Conservation (phyloP, 208 protist species). For the Trypanosoma platydactyli region DNA sequence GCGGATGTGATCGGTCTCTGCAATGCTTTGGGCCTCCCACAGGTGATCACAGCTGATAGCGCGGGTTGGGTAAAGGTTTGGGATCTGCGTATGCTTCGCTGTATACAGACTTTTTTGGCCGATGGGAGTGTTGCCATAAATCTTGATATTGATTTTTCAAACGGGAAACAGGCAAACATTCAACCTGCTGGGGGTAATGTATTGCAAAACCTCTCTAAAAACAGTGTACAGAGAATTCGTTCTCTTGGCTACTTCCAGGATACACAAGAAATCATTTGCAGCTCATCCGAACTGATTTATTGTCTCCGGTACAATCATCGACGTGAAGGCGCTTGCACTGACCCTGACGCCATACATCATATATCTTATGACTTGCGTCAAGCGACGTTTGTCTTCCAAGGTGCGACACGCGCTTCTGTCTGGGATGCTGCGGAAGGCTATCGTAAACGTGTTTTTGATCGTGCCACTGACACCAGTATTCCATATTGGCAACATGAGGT, state of each 20-base stretch:
- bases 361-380: slow-evolving; percentile 45
- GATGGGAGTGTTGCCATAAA: slow-evolving; percentile 33
- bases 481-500: slow-evolving; percentile 39
- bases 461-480: slow-evolving; percentile 22
- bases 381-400: slow-evolving; percentile 54
- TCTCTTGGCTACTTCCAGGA: slow-evolving; percentile 43
- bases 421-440: slow-evolving; percentile 61
- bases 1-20: slow-evolving; percentile 55
- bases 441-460: slow-evolving; percentile 43
- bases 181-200: not conserved
- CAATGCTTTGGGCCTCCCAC: slow-evolving; percentile 49
- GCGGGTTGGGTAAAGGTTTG: slow-evolving; percentile 77
- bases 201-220: not conserved
- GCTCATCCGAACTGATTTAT: slow-evolving; percentile 52
- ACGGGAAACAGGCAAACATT: slow-evolving; percentile 9
- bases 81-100: slow-evolving; percentile 73
- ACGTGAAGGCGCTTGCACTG: slow-evolving; percentile 36
- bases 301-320: slow-evolving; percentile 53
- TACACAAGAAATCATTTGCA: slow-evolving; percentile 65
- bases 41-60: slow-evolving; percentile 72
- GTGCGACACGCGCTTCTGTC: slow-evolving; percentile 53
- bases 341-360: slow-evolving; percentile 43
- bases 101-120: slow-evolving; percentile 65
- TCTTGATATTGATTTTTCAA: slow-evolving; percentile 25
- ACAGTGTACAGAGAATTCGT: slow-evolving; percentile 27